phyloP scores from a whole-genome alignment of 176 grass and related monocot species.

The Oryza brachyantha region DNA sequence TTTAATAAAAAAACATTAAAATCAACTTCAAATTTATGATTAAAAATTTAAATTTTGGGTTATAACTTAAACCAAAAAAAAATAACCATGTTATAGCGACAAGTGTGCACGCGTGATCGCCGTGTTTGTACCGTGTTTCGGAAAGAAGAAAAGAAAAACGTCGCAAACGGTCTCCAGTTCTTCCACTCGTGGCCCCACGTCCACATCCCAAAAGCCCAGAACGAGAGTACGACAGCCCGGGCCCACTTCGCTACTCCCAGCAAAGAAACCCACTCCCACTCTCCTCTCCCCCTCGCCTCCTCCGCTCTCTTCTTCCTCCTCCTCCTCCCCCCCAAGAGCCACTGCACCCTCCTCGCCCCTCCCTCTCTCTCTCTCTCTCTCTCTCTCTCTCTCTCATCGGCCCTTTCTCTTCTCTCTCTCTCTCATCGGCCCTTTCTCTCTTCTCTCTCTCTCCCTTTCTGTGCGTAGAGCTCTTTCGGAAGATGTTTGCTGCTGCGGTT shows the following conservation, averaged over 20 bases:
- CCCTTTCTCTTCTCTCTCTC: not conserved
- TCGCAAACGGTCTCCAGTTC: not conserved
- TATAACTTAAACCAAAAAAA: no score
- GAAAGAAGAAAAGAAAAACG: no score
- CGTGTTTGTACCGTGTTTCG: no score
- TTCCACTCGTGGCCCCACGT: no score
- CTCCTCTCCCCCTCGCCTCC: not conserved
- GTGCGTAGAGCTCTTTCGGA: not conserved
- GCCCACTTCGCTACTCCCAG: slow-evolving; percentile 35
- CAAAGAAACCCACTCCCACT: slow-evolving; percentile 27
- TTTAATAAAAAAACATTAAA: no score
- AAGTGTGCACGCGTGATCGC: no score
- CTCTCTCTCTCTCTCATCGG: not conserved
- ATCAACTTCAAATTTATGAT: no score
- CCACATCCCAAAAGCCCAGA: not conserved
- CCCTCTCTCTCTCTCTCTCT: no score
- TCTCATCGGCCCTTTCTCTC: slow-evolving; percentile 14
- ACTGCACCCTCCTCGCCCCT: not conserved
- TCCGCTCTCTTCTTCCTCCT: not conserved
- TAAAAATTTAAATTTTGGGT: no score
- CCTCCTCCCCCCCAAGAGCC: slow-evolving; percentile 17
- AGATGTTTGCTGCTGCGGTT: not conserved
- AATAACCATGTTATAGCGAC: no score
- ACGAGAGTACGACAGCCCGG: slow-evolving; percentile 13
- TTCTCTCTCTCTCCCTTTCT: slow-evolving; percentile 2